phyloP scores from a whole-genome alignment of 805 yeast genomes.

The Millerozyma acaciae region DNA sequence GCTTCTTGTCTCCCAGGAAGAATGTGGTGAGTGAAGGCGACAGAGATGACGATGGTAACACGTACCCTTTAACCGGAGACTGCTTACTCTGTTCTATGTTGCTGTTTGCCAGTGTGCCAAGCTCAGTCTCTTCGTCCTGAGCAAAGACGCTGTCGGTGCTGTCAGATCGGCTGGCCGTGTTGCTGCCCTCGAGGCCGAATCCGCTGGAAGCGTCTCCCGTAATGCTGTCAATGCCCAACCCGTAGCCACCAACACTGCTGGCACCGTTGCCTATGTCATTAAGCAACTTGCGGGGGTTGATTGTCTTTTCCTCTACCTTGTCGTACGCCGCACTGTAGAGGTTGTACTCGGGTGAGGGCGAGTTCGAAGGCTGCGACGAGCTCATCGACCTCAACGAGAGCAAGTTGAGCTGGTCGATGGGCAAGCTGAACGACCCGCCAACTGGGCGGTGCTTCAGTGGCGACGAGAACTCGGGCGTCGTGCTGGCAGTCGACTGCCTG shows the following conservation, averaged over 20 bases:
- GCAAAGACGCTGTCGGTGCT: slow-evolving; percentile 1
- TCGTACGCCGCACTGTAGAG: slow-evolving; percentile 4
- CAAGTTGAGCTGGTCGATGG: slow-evolving; percentile 25
- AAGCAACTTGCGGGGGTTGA: slow-evolving; percentile 30
- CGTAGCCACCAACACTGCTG: background rate
- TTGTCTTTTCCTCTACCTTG: slow-evolving; percentile 20
- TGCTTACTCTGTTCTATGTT: background rate
- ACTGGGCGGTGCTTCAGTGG: slow-evolving; percentile 2
- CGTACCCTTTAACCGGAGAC: background rate
- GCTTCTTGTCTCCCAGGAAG: slow-evolving; percentile 1
- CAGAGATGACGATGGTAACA: slow-evolving; percentile 3
- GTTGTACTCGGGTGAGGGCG: slow-evolving; percentile 15
- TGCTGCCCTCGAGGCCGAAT: slow-evolving; percentile 3
- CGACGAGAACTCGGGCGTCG: slow-evolving; percentile 4
- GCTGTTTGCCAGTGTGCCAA: background rate
- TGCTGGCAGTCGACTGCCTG: slow-evolving; percentile 2
- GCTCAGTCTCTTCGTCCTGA: background rate
- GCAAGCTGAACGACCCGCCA: slow-evolving; percentile 5
- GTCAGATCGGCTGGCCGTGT: slow-evolving; percentile 5
- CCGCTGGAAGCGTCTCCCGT: no score
- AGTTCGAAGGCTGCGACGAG: slow-evolving; percentile 9
- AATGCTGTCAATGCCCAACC: no score
- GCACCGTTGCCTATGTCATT: slow-evolving; percentile 7
- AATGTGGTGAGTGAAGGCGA: slow-evolving; percentile 12
- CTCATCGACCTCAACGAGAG: slow-evolving; percentile 15